Conservation (phyloP, 441 rosid species). For the Erysimum cheiri region DNA sequence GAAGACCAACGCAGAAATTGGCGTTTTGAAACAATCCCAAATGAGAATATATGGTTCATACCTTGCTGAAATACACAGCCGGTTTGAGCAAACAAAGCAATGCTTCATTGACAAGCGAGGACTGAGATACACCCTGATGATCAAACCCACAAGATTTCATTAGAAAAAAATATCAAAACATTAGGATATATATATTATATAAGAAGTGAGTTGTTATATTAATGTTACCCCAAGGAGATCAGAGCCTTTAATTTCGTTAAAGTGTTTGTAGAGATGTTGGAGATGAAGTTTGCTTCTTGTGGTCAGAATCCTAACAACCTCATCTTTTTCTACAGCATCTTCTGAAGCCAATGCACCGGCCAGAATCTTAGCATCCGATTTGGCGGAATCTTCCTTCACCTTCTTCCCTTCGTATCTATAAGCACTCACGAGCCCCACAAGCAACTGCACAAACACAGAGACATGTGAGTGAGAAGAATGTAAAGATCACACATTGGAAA, state of each 20-base stretch:
- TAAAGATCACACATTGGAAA: background rate
- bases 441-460: slow-evolving; percentile 53
- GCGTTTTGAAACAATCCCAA: background rate
- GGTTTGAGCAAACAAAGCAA: slow-evolving; percentile 78
- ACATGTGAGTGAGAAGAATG: slow-evolving; percentile 3
- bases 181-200: background rate
- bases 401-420: slow-evolving; percentile 81
- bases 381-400: slow-evolving; percentile 58
- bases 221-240: slow-evolving; percentile 55
- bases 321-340: slow-evolving; percentile 59
- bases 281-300: slow-evolving; percentile 85
- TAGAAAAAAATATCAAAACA: slow-evolving; percentile 21
- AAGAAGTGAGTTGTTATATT: background rate
- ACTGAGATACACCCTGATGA: slow-evolving; percentile 59
- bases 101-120: slow-evolving; percentile 54
- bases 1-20: background rate
- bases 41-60: slow-evolving; percentile 23
- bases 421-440: slow-evolving; percentile 90
- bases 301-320: slow-evolving; percentile 66
- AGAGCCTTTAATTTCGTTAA: slow-evolving; percentile 56
- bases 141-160: slow-evolving; percentile 25
- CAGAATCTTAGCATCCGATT: slow-evolving; percentile 68
- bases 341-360: slow-evolving; percentile 52
- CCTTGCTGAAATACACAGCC: slow-evolving; percentile 71
- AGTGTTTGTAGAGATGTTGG: slow-evolving; percentile 53